Base-by-base conservation (phyloP, 2,329 filamentous ascomycete genomes). In the Arthrobotrys sphaeroides region DNA sequence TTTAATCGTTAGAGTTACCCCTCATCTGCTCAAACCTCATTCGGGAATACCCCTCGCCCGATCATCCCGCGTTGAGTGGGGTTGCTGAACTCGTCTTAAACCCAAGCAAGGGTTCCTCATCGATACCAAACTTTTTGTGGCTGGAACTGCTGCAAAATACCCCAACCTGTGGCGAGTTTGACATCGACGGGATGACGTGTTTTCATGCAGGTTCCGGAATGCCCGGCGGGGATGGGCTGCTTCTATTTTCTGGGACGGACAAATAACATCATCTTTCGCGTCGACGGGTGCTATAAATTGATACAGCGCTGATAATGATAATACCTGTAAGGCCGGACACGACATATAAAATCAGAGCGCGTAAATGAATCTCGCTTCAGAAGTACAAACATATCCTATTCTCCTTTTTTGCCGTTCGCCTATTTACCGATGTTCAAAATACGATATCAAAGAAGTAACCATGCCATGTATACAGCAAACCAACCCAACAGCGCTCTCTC, bases 161-260 rank as follows among this genome's bases (percentile, higher is more conserved):
- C 51, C 47, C 13, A 47, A 42, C 26, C 16, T 74, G 72, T 74
- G 70, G 70, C 72, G 64, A 69, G 64, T 69, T 69, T 69, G 70
- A 68, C 59, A 53, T 75, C 61, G 72, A 75, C 72, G 72, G 72
- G 72, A 75, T 75, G 72, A 75, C 72, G 72, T 65, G 72, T 75
- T 75, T 60, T 60, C 51, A 53, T 75, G 64, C 72, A 75, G 60
- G 62, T 61, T 51, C 62, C 60, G 45, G 55, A 61, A 60, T 66
- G 20, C 51, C 28, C 22, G 47, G 26, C 43, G 51, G 31, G 55
- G 47, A 20, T 62, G 18, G 64, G 40, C 43, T 64, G 20, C 2
- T 36, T 22, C 38, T 33, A 49, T 18, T 62, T 42, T 49, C n/a
- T 26, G 28, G 31, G 38, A 55, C 28, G 16, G 49, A 55, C 51